A percentile compares a stretch with the other conserved stretches of the same genome.
Evolutionary conservation across 1,139 yeast species (phyloP).

Genomic region (Yamadazyma siamensis): DNA sequence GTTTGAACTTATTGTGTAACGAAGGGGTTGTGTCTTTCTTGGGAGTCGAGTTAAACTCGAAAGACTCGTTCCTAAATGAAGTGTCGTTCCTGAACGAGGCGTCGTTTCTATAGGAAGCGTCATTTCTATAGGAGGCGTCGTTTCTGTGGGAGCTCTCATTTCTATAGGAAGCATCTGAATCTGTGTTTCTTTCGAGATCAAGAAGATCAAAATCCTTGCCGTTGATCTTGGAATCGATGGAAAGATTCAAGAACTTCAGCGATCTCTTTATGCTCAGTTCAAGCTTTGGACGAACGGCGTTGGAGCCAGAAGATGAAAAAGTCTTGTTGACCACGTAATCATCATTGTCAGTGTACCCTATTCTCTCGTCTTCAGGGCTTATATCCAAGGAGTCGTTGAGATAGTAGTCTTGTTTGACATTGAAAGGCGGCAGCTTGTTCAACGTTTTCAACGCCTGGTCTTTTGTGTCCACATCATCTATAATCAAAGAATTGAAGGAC

Average conservation of each 20-base stretch:
- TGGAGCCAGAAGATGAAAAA: conserved; percentile 2
- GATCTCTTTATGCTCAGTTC: conserved; percentile 40
- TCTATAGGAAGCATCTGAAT: no score
- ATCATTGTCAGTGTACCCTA: conserved; percentile 16
- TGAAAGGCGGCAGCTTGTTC: conserved; percentile 45
- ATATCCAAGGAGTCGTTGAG: conserved; percentile 23
- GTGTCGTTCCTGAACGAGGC: no score
- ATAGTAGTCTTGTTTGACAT: conserved; percentile 31
- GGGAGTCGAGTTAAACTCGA: conserved; percentile 7
- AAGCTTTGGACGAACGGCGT: conserved; percentile 5
- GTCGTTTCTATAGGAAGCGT: no score
- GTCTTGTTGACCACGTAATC: conserved; percentile 7
- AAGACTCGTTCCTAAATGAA: not conserved
- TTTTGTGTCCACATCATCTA: conserved; percentile 26
- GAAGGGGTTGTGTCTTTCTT: conserved; percentile 8
- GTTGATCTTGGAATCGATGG: conserved; percentile 31
- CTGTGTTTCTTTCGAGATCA: no score
- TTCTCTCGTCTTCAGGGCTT: conserved; percentile 9
- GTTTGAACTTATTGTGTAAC: conserved; percentile 38
- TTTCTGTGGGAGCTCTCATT: no score
- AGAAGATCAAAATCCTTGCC: conserved; percentile 5
- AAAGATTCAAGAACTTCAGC: conserved; percentile 44
- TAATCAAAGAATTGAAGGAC: conserved; percentile 43
- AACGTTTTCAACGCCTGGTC: conserved; percentile 15
- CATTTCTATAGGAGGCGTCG: no score